These are phyloP conservation scores for Botrytis cinerea DNA, from an alignment of 2,329 filamentous ascomycete species.

Conservation along the genomic window DNA sequence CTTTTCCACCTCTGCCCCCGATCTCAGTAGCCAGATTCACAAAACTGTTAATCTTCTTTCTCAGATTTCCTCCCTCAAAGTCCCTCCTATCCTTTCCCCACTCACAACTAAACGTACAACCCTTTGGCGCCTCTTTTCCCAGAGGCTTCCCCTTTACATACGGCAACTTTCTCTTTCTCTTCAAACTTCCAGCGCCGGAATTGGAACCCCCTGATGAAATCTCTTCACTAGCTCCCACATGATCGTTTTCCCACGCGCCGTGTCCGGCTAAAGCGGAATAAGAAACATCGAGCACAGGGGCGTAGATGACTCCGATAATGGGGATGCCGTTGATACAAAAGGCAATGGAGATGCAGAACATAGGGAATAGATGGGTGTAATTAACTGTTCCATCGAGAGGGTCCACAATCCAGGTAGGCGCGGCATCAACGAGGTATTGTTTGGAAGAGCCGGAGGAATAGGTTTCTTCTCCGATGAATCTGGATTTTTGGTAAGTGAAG, in stretches of 20 bases:
- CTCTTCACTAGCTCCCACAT: background rate
- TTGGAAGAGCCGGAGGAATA: slow-evolving; percentile 69
- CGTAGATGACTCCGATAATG: slow-evolving; percentile 70
- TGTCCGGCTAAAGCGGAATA: slow-evolving; percentile 67
- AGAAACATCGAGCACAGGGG: slow-evolving; percentile 67
- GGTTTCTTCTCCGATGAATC: slow-evolving; percentile 76
- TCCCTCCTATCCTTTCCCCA: slow-evolving; percentile 79
- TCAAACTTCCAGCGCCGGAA: background rate
- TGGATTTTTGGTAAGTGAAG: slow-evolving; percentile 38
- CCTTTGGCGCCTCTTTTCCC: slow-evolving; percentile 63
- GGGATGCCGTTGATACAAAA: slow-evolving; percentile 62
- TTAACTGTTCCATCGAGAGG: slow-evolving; percentile 58
- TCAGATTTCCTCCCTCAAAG: slow-evolving; percentile 64
- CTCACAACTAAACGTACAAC: slow-evolving; percentile 73
- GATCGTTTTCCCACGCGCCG: slow-evolving; percentile 57
- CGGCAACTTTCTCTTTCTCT: slow-evolving; percentile 62
- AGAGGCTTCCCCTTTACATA: slow-evolving; percentile 63
- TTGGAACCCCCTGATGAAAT: background rate
- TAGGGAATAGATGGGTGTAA: slow-evolving; percentile 71
- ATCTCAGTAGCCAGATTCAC: slow-evolving; percentile 72
- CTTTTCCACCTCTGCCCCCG: slow-evolving; percentile 62
- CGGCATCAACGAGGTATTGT: slow-evolving; percentile 63
- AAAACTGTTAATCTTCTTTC: slow-evolving; percentile 73
- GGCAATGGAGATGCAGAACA: slow-evolving; percentile 79
- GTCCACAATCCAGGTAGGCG: slow-evolving; percentile 75